Evolutionary conservation across 2,329 filamentous ascomycete species (phyloP), one percentile per base, ranked within the genome.

Genomic region (Moelleriella libera): DNA sequence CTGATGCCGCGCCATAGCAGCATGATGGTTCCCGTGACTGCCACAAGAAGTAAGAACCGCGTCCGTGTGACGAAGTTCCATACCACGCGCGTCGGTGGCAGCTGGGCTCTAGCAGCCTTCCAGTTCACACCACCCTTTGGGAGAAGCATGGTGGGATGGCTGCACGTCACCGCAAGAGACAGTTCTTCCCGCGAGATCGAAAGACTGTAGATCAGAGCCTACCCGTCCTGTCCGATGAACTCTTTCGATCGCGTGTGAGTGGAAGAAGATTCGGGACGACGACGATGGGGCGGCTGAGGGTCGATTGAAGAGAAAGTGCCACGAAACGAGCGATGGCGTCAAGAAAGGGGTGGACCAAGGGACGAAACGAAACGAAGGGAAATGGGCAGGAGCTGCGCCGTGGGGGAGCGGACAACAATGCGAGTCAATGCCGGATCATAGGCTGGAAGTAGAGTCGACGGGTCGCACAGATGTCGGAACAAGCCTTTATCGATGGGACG

Each of bases 81-180:
- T 61, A 88, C 62, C 47, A 83, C 82, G 63, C 87, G 79, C 56
- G 80, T 82, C 49, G 87, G 83, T 42, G 88, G 88, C 57, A 96
- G 70, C 60, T 80, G 78, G 58, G 85, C 75, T 69, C 80, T 85
- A 55, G 89, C 84, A 55, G 86, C 84, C 74, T 94, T 96, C 89
- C 90, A 97, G 65, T 81, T 88, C 60, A 90, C 76, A 63, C 87
- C 86, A 64, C 85, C 85, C 68, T 94, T 94, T 54, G 87, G 85
- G 58, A 94, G 80, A 70, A 96, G 80, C 89, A 96, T 96, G 52
- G 55, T 71, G 47, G 42, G 44, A 39, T n/a, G 42, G 44, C 41
- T 41, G 44, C 32, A 45, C 49, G 44, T 44, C 49, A 44, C 34
- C 11, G n/a, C 21, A 21, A 3, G 21, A 21, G 21, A 21, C 21